Percentiles rank a stretch among this genome's conserved stretches.
phyloP scores from a whole-genome alignment of 2,329 filamentous ascomycete species.

The Hypoxylon sp. region DNA sequence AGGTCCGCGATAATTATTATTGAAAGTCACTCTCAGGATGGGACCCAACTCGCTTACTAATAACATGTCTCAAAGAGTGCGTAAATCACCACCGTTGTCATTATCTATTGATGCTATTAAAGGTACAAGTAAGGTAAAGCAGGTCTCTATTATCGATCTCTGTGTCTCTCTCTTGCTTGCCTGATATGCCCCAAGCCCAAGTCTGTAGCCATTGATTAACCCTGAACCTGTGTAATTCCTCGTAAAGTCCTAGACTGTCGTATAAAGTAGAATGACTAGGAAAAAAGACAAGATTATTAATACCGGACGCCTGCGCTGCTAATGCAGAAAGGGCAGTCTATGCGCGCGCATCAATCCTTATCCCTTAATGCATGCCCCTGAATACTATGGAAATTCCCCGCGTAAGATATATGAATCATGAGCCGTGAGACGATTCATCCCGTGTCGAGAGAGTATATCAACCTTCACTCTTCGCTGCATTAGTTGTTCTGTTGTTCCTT shows the following conservation, averaged over 20 bases:
- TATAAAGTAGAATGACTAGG: constrained; percentile 15
- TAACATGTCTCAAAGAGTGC: not conserved
- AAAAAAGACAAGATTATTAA: constrained; percentile 6
- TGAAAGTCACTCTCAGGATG: no score
- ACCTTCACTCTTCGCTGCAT: not conserved
- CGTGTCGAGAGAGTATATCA: not conserved
- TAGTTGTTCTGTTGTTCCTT: constrained; percentile 8
- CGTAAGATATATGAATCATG: constrained; percentile 9
- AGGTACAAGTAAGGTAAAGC: constrained; percentile 4
- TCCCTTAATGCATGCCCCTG: constrained; percentile 21
- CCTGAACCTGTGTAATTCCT: constrained; percentile 21
- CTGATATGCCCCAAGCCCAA: constrained; percentile 22
- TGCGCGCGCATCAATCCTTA: constrained; percentile 28
- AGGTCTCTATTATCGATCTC: constrained; percentile 19
- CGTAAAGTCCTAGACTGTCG: not conserved
- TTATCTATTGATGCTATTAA: constrained; percentile 3
- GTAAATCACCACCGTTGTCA: not conserved
- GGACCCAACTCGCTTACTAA: not conserved
- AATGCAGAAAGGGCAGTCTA: constrained; percentile 42
- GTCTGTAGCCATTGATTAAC: constrained; percentile 25
- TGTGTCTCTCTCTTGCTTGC: constrained; percentile 7
- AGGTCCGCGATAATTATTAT: not conserved
- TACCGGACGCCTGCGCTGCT: constrained; percentile 39
- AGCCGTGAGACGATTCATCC: not conserved
- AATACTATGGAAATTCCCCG: constrained; percentile 7